Evolutionary conservation across 352 stramenopile species (phyloP), one percentile per base, ranked within the genome.

Genomic region (Globisporangium uncinulatum): DNA sequence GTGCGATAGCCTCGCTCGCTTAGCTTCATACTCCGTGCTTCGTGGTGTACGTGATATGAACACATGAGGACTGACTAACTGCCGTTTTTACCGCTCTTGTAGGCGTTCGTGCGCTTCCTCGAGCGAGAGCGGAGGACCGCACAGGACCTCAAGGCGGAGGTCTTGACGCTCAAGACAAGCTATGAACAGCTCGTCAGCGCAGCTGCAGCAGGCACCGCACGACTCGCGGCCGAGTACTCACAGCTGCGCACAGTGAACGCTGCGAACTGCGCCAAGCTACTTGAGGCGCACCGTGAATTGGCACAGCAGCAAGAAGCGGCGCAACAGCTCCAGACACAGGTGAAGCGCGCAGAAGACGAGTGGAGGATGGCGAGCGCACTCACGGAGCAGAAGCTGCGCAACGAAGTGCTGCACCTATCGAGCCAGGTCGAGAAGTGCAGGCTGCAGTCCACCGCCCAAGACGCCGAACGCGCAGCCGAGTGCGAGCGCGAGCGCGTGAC

Each of bases 91-190:
- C 11, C 10, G 14, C 43, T 0, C 45, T 34, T 47, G 4, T 48
- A 90, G 76, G 63, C 74, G 3, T 88, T 90, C 49, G 70, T 86
- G 51, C 65, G 62, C n/a, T 92, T 89, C 56, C 69, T 90, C 54
- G 74, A 87, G 66, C 62, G 59, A 13, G 78, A 90, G 60, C 77
- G 78, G 10, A 67, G 55, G 6, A 66, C 71, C 24, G 65, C 76
- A 10, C 61, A 66, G 46, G 57, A 71, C 46, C 60, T 90, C 29
- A 66, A 71, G 2, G 50, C 59, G 1, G 63, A 92, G 42, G 63
- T 83, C 14, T 29, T 47, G 3, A 46, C 65, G 24, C 57, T 89
- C 20, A 79, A 80, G 34, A 58, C 50, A 4, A 65, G 57, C 34
- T 83, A 79, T 20, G 63, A 72, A 36, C 59, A 73, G 9, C 57